Base-by-base conservation (phyloP, 495 filamentous ascomycete genomes). In the Hypoxylon cercidicola region DNA sequence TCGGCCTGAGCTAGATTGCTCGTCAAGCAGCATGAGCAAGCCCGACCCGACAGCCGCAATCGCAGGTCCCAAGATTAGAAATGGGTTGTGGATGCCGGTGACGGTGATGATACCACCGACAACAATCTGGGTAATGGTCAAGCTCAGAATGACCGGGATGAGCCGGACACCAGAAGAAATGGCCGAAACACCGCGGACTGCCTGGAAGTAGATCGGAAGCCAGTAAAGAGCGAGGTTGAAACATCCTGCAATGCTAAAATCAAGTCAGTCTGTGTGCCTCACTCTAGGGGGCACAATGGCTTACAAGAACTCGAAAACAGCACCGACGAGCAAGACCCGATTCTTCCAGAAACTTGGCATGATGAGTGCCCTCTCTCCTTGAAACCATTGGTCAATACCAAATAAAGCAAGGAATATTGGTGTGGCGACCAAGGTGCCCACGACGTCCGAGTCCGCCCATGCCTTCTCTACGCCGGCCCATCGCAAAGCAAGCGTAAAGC, bases 171-270 rank as follows among this genome's bases (percentile, higher is more conserved):
- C 93, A 0, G 89, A 92, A 32, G 84, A 76, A 3, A 86, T 84
- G 11, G 93, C 89, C 0, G 81, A 79, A 0, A 84, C 85, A 43
- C 83, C 85, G 69, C 93, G 89, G 71, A 97, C 86, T 4, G 91
- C 88, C 69, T 97, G 93, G 80, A 97, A 96, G 89, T 89, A 97
- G 62, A 95, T 89, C 0, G 93, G 92, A 9, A 97, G 76, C 39
- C 39, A 41, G 78, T 89, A 89, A 70, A 86, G 91, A 12, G 86
- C 74, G 3, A 87, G 73, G 16, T 89, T 74, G 48, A 93, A 85
- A 73, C 91, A 90, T 2, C 39, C 39, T 41, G 39, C 39, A 16
- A 41, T 41, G n/a, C 39, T 41, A 41, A 41, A 41, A 6, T 41
- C n/a, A 41, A 16, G 39, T 41, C 39, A 41, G 39, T 41, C n/a